These are phyloP conservation scores for Tulasnella calospora DNA, from an alignment of 768 basidiomycete genomes.

Conservation along the genomic window DNA sequence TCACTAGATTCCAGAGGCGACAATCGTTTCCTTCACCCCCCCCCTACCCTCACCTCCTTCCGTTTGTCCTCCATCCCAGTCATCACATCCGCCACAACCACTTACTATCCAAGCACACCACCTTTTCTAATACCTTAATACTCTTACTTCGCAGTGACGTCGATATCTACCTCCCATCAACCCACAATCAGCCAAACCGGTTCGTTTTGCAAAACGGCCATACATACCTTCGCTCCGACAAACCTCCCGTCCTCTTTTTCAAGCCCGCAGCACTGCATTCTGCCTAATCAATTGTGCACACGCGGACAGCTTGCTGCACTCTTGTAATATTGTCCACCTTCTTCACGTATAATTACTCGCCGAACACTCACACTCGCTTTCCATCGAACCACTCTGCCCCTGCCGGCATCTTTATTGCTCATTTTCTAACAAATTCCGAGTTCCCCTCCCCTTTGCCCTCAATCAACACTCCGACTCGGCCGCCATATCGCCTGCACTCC, in stretches of 20 bases:
- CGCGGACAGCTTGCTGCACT: neutral
- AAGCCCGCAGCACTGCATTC: slow-evolving; percentile 4
- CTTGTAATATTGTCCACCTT: neutral
- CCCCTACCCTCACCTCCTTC: neutral
- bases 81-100: neutral
- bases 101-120: neutral
- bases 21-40: slow-evolving; percentile 6
- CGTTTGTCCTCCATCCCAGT: neutral
- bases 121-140: neutral
- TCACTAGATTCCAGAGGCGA: neutral
- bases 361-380: neutral
- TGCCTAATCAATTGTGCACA: neutral
- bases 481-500: neutral
- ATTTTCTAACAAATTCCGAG: neutral
- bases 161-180: neutral
- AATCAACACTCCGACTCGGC: neutral
- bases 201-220: neutral
- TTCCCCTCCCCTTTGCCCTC: neutral
- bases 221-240: neutral
- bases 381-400: neutral
- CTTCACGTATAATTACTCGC: neutral
- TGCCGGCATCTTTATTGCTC: neutral
- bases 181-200: neutral
- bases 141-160: slow-evolving; percentile 1
- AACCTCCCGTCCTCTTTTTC: neutral